These are phyloP conservation scores for Nemania diffusa DNA, from an alignment of 2,329 filamentous ascomycete genomes.

Conservation along the genomic window DNA sequence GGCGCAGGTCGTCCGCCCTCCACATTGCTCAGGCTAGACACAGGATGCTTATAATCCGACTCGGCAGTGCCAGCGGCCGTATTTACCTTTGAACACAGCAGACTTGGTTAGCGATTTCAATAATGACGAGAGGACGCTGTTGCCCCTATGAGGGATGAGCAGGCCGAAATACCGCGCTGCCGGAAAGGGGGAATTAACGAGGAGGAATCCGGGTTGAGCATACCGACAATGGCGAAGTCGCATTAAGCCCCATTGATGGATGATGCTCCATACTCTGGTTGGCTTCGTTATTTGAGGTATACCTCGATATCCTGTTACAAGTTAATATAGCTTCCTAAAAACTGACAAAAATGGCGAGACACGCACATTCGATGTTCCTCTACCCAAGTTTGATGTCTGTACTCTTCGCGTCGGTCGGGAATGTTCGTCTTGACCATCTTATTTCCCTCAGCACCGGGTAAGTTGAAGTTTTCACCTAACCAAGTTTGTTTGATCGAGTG, in stretches of 20 bases:
- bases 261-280: constrained; percentile 43
- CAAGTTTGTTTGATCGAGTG: constrained; percentile 88
- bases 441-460: constrained; percentile 85
- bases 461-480: constrained; percentile 81
- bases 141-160: background rate
- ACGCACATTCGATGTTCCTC: constrained; percentile 87
- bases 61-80: constrained; percentile 40
- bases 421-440: constrained; percentile 97
- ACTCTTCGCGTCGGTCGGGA: constrained; percentile 90
- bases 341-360: background rate
- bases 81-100: constrained; percentile 49
- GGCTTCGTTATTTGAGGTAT: constrained; percentile 44
- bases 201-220: background rate
- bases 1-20: constrained; percentile 34
- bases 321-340: constrained; percentile 25
- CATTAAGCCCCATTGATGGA: constrained; percentile 26
- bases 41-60: constrained; percentile 30
- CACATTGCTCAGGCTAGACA: constrained; percentile 18
- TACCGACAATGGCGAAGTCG: constrained; percentile 44
- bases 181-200: background rate
- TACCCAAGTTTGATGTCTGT: constrained; percentile 84
- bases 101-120: constrained; percentile 24
- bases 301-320: constrained; percentile 42
- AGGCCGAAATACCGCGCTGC: background rate
- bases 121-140: background rate